Evolutionary conservation across 2,329 filamentous ascomycete genomes (phyloP), one percentile per base, ranked within the genome.

Genomic region (Exophiala viscosa): DNA sequence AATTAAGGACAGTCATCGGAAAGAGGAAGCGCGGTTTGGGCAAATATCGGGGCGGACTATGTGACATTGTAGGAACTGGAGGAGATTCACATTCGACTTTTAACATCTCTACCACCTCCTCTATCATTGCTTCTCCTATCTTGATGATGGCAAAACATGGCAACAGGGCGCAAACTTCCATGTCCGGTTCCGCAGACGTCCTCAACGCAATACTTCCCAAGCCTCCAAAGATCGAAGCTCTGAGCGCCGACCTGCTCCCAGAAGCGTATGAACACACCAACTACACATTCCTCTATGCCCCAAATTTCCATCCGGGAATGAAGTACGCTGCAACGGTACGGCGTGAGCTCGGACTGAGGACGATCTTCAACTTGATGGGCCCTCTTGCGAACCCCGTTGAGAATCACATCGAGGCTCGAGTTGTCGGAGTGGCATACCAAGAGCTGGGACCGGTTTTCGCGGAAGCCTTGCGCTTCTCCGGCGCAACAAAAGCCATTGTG

Each of bases 1-100:
- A 77, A 38, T 76, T 96, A 53, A 74, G 73, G 14, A 71, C 77
- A 20, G 78, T 87, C 17, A 76, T 95, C 34, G 52, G 54, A 14
- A 62, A 60, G 54, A 51, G 54, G 45, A 75, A 79, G 55, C 79
- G 81, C 50, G 79, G 79, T 48, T 85, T 89, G 65, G 91, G 91
- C 6, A 73, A 71, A 7, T 99, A 99, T 69, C 67, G 75, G 9
- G 93, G 93, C 58, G 92, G 92, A 3, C 73, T 99, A 67, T 85
- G 91, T 69, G 93, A 99, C 70, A 97, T 99, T 68, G 93, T 99
- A 53, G 93, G 93, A 62, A 99, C 93, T 6, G 93, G 93, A 61
- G 93, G 93, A 66, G 93, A 99, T 74, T 86, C 87, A 15, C 91
- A 97, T 78, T 90, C 95, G 70, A 99, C 93, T 32, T 99, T 96